phyloP scores from a whole-genome alignment of 495 filamentous ascomycete species.

The Penicillium coffeae region DNA sequence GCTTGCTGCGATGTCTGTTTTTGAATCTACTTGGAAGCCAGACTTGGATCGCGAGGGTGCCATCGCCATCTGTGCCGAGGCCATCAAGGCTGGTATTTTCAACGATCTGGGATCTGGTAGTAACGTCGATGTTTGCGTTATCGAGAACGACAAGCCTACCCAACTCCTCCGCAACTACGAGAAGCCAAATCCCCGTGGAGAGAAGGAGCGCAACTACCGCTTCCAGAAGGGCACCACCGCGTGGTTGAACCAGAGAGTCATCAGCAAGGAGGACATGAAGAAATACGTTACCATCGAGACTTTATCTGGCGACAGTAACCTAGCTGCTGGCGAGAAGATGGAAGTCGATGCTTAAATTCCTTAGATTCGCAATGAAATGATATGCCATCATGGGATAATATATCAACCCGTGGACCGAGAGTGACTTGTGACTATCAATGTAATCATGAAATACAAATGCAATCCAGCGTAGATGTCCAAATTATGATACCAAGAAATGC shows the following conservation, averaged over 20 bases:
- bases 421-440: slow-evolving; percentile 9
- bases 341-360: slow-evolving; percentile 72
- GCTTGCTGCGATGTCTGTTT: slow-evolving; percentile 95
- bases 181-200: slow-evolving; percentile 83
- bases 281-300: slow-evolving; percentile 95
- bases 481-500: background rate
- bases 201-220: slow-evolving; percentile 89
- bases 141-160: slow-evolving; percentile 83
- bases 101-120: slow-evolving; percentile 97
- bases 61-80: slow-evolving; percentile 74
- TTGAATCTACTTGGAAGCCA: slow-evolving; percentile 92
- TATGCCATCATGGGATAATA: slow-evolving; percentile 11
- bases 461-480: background rate
- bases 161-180: slow-evolving; percentile 86
- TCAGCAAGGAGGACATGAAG: slow-evolving; percentile 86
- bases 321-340: slow-evolving; percentile 78
- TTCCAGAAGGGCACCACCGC: slow-evolving; percentile 90
- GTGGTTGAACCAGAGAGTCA: slow-evolving; percentile 87
- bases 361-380: background rate
- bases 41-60: slow-evolving; percentile 75
- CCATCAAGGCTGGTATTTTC: slow-evolving; percentile 97
- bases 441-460: slow-evolving; percentile 10
- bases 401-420: too few species aligned
- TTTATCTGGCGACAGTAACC: slow-evolving; percentile 54
- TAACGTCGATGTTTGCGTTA: slow-evolving; percentile 96